Conservation (phyloP, 1,284 basidiomycete species). For the Sphagnurus paluster region DNA sequence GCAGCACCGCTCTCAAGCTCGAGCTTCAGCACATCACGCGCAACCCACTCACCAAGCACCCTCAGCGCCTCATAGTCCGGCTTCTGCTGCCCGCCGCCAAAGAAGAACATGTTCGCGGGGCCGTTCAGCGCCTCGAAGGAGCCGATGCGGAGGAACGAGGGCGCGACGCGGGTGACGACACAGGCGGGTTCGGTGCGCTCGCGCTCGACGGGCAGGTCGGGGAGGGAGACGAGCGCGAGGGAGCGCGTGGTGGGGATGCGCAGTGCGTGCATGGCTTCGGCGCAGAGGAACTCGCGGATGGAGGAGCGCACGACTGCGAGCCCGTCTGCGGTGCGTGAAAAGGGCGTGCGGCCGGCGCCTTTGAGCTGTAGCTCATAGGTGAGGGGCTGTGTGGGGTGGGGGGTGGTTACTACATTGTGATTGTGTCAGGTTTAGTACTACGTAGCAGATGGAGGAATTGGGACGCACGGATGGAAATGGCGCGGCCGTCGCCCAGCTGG, state of each 20-base stretch:
- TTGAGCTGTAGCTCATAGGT: constrained; percentile 91
- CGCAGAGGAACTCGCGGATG: constrained; percentile 87
- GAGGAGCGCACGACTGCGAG: constrained; percentile 91
- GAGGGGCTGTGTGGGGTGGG: constrained; percentile 57
- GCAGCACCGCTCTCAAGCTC: constrained; percentile 46
- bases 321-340: constrained; percentile 89
- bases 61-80: constrained; percentile 74
- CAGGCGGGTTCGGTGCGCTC: constrained; percentile 83
- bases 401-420: constrained; percentile 65
- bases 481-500: constrained; percentile 96
- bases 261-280: constrained; percentile 89
- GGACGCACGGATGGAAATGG: constrained; percentile 77
- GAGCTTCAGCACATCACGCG: constrained; percentile 56
- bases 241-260: constrained; percentile 89
- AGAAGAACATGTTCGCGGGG: constrained; percentile 64
- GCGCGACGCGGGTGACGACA: constrained; percentile 82
- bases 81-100: constrained; percentile 75
- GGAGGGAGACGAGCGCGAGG: constrained; percentile 79
- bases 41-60: constrained; percentile 75
- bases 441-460: not conserved
- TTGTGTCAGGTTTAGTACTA: not conserved
- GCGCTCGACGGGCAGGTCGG: constrained; percentile 73
- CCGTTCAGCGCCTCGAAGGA: constrained; percentile 87
- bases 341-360: constrained; percentile 92
- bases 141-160: constrained; percentile 92